These are phyloP conservation scores for Candida xiaguanensis DNA, from an alignment of 805 yeast genomes.

Conservation along the genomic window DNA sequence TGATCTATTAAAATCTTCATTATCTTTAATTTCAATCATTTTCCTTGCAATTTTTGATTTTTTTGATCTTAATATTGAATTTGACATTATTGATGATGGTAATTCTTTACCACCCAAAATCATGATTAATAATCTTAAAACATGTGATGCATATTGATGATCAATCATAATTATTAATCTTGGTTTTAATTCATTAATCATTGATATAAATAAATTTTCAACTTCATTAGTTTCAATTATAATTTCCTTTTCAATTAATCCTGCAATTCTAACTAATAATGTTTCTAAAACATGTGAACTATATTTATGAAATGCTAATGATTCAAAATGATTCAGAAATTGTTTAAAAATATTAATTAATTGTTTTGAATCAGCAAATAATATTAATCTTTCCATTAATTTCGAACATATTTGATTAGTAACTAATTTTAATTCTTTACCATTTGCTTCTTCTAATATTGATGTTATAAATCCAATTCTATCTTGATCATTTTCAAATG, in stretches of 20 bases:
- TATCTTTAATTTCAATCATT: constrained; percentile 84
- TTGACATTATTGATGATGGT: constrained; percentile 66
- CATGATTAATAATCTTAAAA: constrained; percentile 66
- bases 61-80: constrained; percentile 76
- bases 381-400: constrained; percentile 80
- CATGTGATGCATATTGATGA: constrained; percentile 88
- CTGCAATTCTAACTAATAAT: constrained; percentile 68
- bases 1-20: constrained; percentile 60
- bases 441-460: constrained; percentile 79
- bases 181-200: constrained; percentile 66
- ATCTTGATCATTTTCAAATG: constrained; percentile 73
- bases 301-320: constrained; percentile 80
- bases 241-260: constrained; percentile 70
- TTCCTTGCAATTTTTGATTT: constrained; percentile 86
- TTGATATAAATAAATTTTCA: constrained; percentile 61
- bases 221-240: constrained; percentile 45
- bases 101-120: constrained; percentile 73
- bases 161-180: constrained; percentile 54
- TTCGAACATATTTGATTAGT: constrained; percentile 95
- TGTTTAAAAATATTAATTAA: constrained; percentile 61
- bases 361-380: constrained; percentile 61
- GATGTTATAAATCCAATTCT: constrained; percentile 66
- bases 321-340: constrained; percentile 71
- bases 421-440: constrained; percentile 86
- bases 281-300: constrained; percentile 94